Conservation (phyloP, 768 basidiomycete genomes). For the Xerocomellus intermedius region DNA sequence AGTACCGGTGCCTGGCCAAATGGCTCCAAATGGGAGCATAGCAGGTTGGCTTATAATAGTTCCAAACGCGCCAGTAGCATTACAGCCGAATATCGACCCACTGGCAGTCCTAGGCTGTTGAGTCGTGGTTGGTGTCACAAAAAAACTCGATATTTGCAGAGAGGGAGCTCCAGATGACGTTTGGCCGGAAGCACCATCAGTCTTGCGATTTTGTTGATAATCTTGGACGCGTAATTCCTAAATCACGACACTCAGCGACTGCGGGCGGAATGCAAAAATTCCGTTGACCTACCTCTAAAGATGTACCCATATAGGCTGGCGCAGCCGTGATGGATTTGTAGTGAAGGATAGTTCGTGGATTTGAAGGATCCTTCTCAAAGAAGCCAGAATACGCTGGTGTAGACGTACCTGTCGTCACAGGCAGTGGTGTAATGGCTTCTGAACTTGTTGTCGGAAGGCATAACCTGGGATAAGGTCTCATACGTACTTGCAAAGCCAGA, state of each 20-base stretch:
- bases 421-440: conserved; percentile 41
- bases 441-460: conserved; percentile 29
- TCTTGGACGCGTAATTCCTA: conserved; percentile 77
- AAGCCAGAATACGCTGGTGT: conserved; percentile 59
- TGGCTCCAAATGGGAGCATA: conserved; percentile 29
- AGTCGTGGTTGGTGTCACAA: conserved; percentile 17
- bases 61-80: conserved; percentile 18
- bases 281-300: conserved; percentile 59
- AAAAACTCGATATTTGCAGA: conserved; percentile 19
- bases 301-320: conserved; percentile 74
- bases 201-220: conserved; percentile 71
- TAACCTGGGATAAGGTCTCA: conserved; percentile 3
- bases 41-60: conserved; percentile 19
- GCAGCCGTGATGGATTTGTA: conserved; percentile 82
- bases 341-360: conserved; percentile 47
- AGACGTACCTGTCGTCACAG: conserved; percentile 64
- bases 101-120: conserved; percentile 26
- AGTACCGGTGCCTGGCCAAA: conserved; percentile 34
- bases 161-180: conserved; percentile 28
- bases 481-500: conserved; percentile 38
- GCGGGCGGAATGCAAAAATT: not conserved
- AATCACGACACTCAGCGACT: not conserved
- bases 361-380: conserved; percentile 61
- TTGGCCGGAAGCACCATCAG: conserved; percentile 58
- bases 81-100: conserved; percentile 27